A percentile compares a stretch with the other conserved stretches of the same genome.
These are phyloP conservation scores for Fusarium devonianum DNA, from an alignment of 2,329 filamentous ascomycete genomes.

Conservation along the genomic window DNA sequence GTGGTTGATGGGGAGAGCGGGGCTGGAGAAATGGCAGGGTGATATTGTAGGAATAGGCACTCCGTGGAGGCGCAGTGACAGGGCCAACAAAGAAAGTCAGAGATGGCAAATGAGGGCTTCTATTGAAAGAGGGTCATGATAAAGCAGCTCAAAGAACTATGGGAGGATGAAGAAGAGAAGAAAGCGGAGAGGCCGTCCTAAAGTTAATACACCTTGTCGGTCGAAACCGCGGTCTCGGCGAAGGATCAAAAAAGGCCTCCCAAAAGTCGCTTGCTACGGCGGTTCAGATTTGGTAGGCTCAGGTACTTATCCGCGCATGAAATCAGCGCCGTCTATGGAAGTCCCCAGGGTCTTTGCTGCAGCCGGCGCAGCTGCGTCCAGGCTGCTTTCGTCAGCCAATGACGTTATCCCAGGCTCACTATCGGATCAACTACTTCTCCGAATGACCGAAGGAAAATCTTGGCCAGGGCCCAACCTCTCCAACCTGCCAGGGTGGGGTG, in stretches of 20 bases:
- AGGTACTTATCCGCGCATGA: slow-evolving; percentile 5
- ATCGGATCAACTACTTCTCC: slow-evolving; percentile 29
- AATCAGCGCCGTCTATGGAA: slow-evolving; percentile 2
- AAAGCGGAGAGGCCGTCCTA: slow-evolving; percentile 24
- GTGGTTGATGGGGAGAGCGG: slow-evolving; percentile 28
- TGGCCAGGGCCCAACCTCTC: slow-evolving; percentile 40
- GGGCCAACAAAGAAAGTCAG: slow-evolving; percentile 5
- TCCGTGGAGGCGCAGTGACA: background rate
- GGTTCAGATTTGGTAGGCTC: background rate
- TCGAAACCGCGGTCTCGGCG: slow-evolving; percentile 17
- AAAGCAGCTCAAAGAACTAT: too few species aligned
- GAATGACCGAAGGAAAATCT: slow-evolving; percentile 6
- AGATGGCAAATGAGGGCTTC: background rate
- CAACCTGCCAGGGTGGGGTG: slow-evolving; percentile 36
- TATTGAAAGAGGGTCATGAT: too few species aligned
- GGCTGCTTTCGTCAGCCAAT: slow-evolving; percentile 39
- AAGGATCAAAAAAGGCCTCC: slow-evolving; percentile 26
- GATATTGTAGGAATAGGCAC: slow-evolving; percentile 9
- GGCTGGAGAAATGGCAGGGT: slow-evolving; percentile 25
- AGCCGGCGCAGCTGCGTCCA: slow-evolving; percentile 16
- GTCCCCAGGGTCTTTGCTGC: slow-evolving; percentile 27
- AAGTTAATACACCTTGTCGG: background rate
- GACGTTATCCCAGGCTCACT: slow-evolving; percentile 23
- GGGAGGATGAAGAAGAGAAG: slow-evolving; percentile 13
- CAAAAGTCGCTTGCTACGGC: slow-evolving; percentile 19